Evolutionary conservation across 2,329 filamentous ascomycete genomes (phyloP).

Genomic region (Fusarium sp.): DNA sequence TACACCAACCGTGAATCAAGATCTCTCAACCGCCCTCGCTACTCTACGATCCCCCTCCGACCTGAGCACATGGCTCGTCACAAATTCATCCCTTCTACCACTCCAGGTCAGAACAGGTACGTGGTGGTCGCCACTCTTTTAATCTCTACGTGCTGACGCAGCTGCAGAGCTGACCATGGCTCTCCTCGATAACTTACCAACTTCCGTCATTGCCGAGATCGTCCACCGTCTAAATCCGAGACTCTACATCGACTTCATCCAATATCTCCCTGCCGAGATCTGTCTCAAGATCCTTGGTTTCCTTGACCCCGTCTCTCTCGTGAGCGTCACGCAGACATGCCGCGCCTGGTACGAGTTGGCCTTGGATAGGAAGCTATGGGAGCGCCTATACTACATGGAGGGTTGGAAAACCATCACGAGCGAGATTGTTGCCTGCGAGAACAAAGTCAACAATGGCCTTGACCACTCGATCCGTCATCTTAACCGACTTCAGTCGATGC

Average conservation of each 20-base stretch:
- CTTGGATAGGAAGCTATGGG: slow-evolving; percentile 87
- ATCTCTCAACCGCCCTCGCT: slow-evolving; percentile 49
- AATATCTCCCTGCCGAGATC: slow-evolving; percentile 87
- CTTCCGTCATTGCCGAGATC: slow-evolving; percentile 81
- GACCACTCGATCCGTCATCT: slow-evolving; percentile 54
- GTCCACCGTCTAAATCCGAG: slow-evolving; percentile 83
- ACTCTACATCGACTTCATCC: slow-evolving; percentile 92
- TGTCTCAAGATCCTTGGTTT: slow-evolving; percentile 90
- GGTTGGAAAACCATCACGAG: slow-evolving; percentile 81
- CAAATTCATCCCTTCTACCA: slow-evolving; percentile 62
- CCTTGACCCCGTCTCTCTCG: slow-evolving; percentile 81
- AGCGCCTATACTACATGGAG: slow-evolving; percentile 81
- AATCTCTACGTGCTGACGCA: slow-evolving; percentile 23
- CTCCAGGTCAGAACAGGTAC: slow-evolving; percentile 62
- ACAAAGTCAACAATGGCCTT: slow-evolving; percentile 61
- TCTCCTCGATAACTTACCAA: slow-evolving; percentile 81
- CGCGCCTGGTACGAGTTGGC: slow-evolving; percentile 84
- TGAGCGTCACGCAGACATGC: slow-evolving; percentile 82
- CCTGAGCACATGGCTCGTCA: slow-evolving; percentile 61
- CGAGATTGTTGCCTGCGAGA: slow-evolving; percentile 76
- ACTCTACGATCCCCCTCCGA: slow-evolving; percentile 56
- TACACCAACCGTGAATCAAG: slow-evolving; percentile 54
- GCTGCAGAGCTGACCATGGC: slow-evolving; percentile 79
- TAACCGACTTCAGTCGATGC: slow-evolving; percentile 58
- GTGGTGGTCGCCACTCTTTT: slow-evolving; percentile 35